phyloP scores from a whole-genome alignment of 768 basidiomycete species.

The Termitomyces sp. region DNA sequence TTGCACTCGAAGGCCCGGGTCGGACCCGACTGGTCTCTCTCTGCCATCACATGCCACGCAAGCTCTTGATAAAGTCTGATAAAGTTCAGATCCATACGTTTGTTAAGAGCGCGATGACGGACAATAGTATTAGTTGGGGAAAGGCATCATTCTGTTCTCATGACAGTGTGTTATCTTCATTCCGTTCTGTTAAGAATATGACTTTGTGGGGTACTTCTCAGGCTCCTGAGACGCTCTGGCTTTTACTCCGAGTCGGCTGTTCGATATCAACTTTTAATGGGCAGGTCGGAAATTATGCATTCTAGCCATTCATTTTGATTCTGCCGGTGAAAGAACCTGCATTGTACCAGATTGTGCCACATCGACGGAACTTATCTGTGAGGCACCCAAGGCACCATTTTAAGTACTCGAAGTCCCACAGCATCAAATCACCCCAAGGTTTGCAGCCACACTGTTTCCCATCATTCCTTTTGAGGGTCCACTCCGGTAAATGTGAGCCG shows the following conservation, averaged over 20 bases:
- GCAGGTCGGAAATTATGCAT: neutral
- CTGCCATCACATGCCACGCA: too few relatives aligned
- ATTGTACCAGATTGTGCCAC: conserved; percentile 3
- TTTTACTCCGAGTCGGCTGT: neutral
- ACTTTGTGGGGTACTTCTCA: neutral
- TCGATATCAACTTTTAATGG: neutral
- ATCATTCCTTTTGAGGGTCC: neutral
- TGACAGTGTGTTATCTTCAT: neutral
- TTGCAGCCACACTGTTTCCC: conserved; percentile 2
- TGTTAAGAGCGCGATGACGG: too few relatives aligned
- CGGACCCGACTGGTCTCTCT: too few relatives aligned
- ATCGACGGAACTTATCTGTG: neutral
- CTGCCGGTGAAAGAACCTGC: neutral
- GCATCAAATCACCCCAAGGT: conserved; percentile 1
- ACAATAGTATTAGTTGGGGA: too few relatives aligned
- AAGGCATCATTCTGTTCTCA: neutral
- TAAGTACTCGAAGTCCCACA: conserved; percentile 7
- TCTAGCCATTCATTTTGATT: neutral
- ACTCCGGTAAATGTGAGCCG: neutral
- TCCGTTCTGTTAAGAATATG: neutral
- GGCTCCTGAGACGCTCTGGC: neutral
- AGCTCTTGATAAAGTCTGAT: too few relatives aligned
- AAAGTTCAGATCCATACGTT: too few relatives aligned
- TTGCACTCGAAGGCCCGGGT: too few relatives aligned
- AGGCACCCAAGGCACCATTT: neutral